Base-by-base conservation (phyloP, 495 filamentous ascomycete genomes). In the Melanomma pulvis-pyrius region DNA sequence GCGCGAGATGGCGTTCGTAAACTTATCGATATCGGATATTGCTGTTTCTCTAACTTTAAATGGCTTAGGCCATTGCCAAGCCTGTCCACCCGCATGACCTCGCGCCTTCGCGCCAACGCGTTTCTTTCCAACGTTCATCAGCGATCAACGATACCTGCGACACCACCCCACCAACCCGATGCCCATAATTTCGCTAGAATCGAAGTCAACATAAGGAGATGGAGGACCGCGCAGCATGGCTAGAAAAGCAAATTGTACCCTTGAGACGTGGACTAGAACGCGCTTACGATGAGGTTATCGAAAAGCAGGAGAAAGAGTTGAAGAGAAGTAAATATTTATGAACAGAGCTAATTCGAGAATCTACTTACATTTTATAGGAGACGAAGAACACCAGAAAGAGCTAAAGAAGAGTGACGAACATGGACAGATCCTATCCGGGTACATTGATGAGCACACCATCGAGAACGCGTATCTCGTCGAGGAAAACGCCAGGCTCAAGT, bases 371-470 rank as follows among this genome's bases (percentile, higher is more conserved):
- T 4, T 2, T 22, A 4, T 32, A 67, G 59, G 47, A 28, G 44
- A 57, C 19, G 65, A 68, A n/a, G 56, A 46, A 29, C 59, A 66
- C 25, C 34, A 67, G 54, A 52, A 59, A 60, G 66, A 66, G 55
- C 22, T 69, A 28, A 64, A 64, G 44, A 50, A 34, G 34, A 62
- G 70, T 67, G 70, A 67, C 48, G 61, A 73, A 48, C 51, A 70
- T 9, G 30, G 61, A 32, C 53, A 70, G 30, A 60, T 47, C 19
- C 48, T 73, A 2, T 34, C 44, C n/a, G 58, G 26, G 0, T 55
- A 53, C 36, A 51, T 70, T 29, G 51, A 60, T 21, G 26, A 65
- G 24, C 34, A 66, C 15, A 28, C 68, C 17, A 54, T 63, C 24
- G 60, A 69, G 44, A 66, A 72, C 34, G 58, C 54, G 5, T 48